Base-by-base conservation (phyloP, 495 filamentous ascomycete genomes). In the Neurospora sp. region DNA sequence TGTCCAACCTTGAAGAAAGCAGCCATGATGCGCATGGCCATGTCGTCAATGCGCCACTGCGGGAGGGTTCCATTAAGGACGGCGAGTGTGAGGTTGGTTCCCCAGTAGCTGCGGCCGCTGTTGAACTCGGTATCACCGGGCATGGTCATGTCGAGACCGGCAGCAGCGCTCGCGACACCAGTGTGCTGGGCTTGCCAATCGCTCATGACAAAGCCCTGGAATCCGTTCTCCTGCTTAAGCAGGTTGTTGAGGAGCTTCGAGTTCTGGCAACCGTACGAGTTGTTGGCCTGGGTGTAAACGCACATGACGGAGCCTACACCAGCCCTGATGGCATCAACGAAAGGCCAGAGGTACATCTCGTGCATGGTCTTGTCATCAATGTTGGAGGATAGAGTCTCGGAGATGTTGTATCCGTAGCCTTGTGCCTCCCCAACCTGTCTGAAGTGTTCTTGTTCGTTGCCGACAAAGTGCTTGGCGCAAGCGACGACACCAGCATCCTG, bases 61-160 rank as follows among this genome's bases (percentile, higher is more conserved):
- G 96, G 95, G 66, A 97, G 85, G 2, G 94, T 96, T 24, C 94
- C 94, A 78, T 99, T 99, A 72, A 97, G 83, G 10, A 97, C 91
- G 7, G 91, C 91, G 70, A 94, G 80, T 0, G 96, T 87, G 73
- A 98, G 86, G 82, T 97, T 98, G 36, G 90, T 82, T 17, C 95
- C 95, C 91, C 92, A 98, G 85, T 86, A 97, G 31, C 92, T 91
- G 69, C 83, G 82, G 31, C 90, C 92, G 34, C 86, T 89, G 77
- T 91, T 86, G 80, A 97, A 95, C 40, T 79, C 73, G 8, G 90
- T 88, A 77, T 99, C 96, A 74, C 96, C 95, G 45, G 96, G 94
- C 94, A 98, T 98, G 11, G 90, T 89, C 94, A 97, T 96, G 79
- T 99, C 95, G 69, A 98, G 82, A 71, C 96, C 96, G 69, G 96